A percentile compares a stretch with the other conserved stretches of the same genome.
Conservation (phyloP, 495 filamentous ascomycete species). For the Xylaria telfairii region DNA sequence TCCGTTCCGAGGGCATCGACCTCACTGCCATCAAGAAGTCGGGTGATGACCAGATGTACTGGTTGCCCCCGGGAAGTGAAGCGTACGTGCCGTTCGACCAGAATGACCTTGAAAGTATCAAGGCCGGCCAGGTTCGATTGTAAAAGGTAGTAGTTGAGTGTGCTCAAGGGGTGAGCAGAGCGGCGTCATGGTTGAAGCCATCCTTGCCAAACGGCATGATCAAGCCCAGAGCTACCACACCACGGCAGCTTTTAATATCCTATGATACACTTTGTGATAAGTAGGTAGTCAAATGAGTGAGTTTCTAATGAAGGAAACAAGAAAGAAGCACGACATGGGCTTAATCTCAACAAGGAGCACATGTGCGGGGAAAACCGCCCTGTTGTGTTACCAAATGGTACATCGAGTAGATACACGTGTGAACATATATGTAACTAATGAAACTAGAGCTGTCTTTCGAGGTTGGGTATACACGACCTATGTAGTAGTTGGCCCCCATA, state of each 20-base stretch:
- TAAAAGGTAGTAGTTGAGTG: constrained; percentile 31
- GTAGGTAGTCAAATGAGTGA: too few relatives aligned
- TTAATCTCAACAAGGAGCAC: background rate
- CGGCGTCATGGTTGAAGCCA: too few relatives aligned
- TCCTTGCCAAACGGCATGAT: background rate
- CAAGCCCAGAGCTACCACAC: background rate
- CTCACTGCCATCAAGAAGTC: constrained; percentile 45
- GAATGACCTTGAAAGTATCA: constrained; percentile 63
- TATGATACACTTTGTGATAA: background rate
- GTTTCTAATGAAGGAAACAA: background rate
- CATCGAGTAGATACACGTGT: background rate
- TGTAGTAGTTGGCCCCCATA: background rate
- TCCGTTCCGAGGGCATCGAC: constrained; percentile 74
- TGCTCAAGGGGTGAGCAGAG: background rate
- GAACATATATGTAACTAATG: background rate
- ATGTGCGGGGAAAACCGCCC: background rate
- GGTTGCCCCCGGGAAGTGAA: constrained; percentile 49
- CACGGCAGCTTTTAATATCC: background rate
- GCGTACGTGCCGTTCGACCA: constrained; percentile 64
- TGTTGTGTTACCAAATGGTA: background rate
- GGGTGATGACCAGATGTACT: constrained; percentile 63
- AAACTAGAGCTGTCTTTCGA: background rate
- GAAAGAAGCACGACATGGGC: background rate
- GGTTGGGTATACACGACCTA: background rate
- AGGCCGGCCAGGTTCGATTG: constrained; percentile 54